Base-by-base conservation (phyloP, 2,329 filamentous ascomycete species). In the Tolypocladium pustulatum region DNA sequence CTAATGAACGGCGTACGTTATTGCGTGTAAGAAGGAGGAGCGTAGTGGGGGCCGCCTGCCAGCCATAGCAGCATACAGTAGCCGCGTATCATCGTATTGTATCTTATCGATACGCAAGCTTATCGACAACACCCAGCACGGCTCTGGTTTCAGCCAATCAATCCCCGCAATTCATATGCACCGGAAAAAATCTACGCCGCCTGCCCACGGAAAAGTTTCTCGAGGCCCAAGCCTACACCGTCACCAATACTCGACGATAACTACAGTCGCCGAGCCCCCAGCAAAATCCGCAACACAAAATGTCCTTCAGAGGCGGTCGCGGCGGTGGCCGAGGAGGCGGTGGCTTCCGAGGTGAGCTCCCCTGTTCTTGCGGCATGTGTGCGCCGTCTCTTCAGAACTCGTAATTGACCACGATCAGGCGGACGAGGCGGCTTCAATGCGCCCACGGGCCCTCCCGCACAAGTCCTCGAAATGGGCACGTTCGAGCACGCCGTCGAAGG, bases 401-500 rank as follows among this genome's bases (percentile, higher is more conserved):
- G 17, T 34, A 6, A 25, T 22, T 37, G 41, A 32, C 25, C 27
- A 20, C 17, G 17, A 15, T 12, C 49, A 64, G 63, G 63, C 30
- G 63, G 63, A 54, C 60, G 63, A 63, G 63, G 63, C 34, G 63
- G 63, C 43, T 60, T 55, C 57, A 59, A 53, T 22, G 63, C 62
- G 34, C 62, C 63, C 17, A 53, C 59, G 1, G 62, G 62, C 1
- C 63, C 63, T n/a, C 63, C 63, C 1, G 63, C 62, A 22, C 58
- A 64, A 49, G 63, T 64, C 27, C 58, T 57, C 36, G 94, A 97
- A 78, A 91, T 99, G 88, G 94, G 94, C 75, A 85, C 84, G 65
- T 96, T 97, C 76, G 77, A 97, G 73, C 94, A 99, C 79, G 87
- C 91, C 60, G 93, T 90, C 78, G 94, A 99, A 77, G 93, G 93